Percentiles rank a stretch among this genome's conserved stretches.
phyloP scores from a whole-genome alignment of 805 yeast species.

The Scheffersomyces coipomensis region DNA sequence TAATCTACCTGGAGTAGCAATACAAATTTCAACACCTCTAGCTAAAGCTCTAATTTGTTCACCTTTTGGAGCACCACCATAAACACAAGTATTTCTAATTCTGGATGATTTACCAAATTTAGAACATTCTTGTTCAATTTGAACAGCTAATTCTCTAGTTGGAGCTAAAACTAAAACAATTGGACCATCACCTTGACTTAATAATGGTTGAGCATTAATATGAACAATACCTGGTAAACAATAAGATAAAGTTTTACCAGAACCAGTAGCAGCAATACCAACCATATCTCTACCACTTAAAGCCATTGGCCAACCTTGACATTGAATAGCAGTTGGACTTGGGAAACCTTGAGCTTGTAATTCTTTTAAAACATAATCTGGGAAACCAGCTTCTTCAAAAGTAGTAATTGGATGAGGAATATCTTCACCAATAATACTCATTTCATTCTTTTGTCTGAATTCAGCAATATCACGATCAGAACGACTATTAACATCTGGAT shows the following conservation, averaged over 20 bases:
- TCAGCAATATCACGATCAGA: slow-evolving; percentile 66
- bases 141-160: slow-evolving; percentile 98
- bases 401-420: slow-evolving; percentile 92
- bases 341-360: slow-evolving; percentile 91
- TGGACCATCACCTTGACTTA: slow-evolving; percentile 95
- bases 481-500: slow-evolving; percentile 73
- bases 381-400: slow-evolving; percentile 98
- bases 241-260: slow-evolving; percentile 97
- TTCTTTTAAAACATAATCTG: slow-evolving; percentile 86
- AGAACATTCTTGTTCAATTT: slow-evolving; percentile 93
- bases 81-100: slow-evolving; percentile 94
- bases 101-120: slow-evolving; percentile 90
- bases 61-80: slow-evolving; percentile 99
- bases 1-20: slow-evolving; percentile 99
- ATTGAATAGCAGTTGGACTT: slow-evolving; percentile 93
- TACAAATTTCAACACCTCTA: slow-evolving; percentile 92
- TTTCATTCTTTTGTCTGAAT: slow-evolving; percentile 82
- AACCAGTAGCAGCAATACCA: slow-evolving; percentile 98
- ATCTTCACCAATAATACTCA: slow-evolving; percentile 79
- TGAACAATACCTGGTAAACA: slow-evolving; percentile 97
- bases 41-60: slow-evolving; percentile 95
- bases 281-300: slow-evolving; percentile 97
- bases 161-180: slow-evolving; percentile 94
- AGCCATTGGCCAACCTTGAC: slow-evolving; percentile 99
- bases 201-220: slow-evolving; percentile 95